phyloP scores from a whole-genome alignment of 1,284 basidiomycete genomes.

The Ganoderma resinaceum region DNA sequence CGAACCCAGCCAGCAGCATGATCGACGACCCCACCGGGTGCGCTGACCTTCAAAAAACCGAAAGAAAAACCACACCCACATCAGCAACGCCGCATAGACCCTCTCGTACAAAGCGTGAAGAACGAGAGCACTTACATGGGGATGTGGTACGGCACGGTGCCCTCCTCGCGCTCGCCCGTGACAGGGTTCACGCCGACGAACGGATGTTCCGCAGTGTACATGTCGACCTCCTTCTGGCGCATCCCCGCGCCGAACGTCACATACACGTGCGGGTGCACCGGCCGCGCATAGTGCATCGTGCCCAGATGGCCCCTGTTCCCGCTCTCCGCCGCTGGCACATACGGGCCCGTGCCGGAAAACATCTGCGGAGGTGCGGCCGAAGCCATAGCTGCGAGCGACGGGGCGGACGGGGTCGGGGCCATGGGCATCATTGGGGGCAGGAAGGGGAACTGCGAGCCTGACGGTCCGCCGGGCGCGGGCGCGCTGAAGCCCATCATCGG shows the following conservation, averaged over 20 bases:
- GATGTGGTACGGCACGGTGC: conserved; percentile 81
- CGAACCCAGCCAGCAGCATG: conserved; percentile 90
- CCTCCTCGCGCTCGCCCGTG: conserved; percentile 53
- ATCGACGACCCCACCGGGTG: conserved; percentile 83
- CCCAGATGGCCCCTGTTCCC: conserved; percentile 8
- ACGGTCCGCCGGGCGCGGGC: conserved; percentile 6
- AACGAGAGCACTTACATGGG: conserved; percentile 72
- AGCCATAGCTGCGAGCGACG: not conserved
- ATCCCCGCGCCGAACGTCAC: conserved; percentile 87
- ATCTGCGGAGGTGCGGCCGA: not conserved
- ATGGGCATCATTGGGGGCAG: not conserved
- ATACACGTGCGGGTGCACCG: conserved; percentile 73
- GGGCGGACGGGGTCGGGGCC: not conserved
- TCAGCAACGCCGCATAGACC: conserved; percentile 4
- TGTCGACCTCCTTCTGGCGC: conserved; percentile 83
- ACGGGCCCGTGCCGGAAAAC: not conserved
- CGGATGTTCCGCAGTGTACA: conserved; percentile 74
- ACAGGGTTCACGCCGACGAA: conserved; percentile 54
- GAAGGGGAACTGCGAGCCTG: conserved; percentile 5
- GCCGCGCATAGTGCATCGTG: conserved; percentile 43
- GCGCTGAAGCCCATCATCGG: conserved; percentile 10
- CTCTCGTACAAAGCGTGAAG: conserved; percentile 7
- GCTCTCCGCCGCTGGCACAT: conserved; percentile 2
- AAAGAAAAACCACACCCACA: not conserved
- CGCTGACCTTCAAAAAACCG: conserved; percentile 58